Evolutionary conservation across 495 filamentous ascomycete genomes (phyloP), one percentile per base, ranked within the genome.

Genomic region (Penicillium flavigenum): DNA sequence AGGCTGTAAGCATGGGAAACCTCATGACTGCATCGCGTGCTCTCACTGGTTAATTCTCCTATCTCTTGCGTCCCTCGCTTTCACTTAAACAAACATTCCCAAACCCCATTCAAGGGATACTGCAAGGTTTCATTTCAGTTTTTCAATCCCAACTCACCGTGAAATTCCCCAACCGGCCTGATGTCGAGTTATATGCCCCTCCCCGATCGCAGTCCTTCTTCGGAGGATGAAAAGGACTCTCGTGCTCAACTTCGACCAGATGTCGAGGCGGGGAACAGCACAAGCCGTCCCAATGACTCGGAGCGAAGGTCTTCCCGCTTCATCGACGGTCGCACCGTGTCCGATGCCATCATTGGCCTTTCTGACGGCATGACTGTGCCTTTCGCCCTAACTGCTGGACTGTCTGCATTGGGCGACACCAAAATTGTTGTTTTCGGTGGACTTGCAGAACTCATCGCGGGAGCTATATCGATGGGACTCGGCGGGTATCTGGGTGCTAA

Each of bases 401-500:
- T 85, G 19, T 83, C 80, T 12, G 73, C 81, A 1, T 63, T 83
- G 45, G 77, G 78, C 0, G 75, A 82, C 58, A 81, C 82, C 38
- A 77, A 77, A 42, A 74, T 83, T 0, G 82, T 85, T 7, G 76
- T 83, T n/a, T 80, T 81, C 60, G 82, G 80, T 27, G 82, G 82
- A 19, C 62, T 83, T 49, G 82, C 82, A 5, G 82, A 85, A 62
- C 65, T 85, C 22, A 81, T 81, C 55, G 81, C 81, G 1, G 82
- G 82, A 26, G 79, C 81, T 20, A 81, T 85, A 51, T 82, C 80
- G 7, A 84, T 84, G 81, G 81, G 81, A 3, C 58, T 84, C 38
- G 82, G 82, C 48, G 82, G 82, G 26, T 76, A 84, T 60, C 76
- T 94, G 3, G 87, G 87, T 12, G 86, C 88, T 0, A 85, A 85